Base-by-base conservation (phyloP, 2,329 filamentous ascomycete genomes). In the Septoria petroselini region DNA sequence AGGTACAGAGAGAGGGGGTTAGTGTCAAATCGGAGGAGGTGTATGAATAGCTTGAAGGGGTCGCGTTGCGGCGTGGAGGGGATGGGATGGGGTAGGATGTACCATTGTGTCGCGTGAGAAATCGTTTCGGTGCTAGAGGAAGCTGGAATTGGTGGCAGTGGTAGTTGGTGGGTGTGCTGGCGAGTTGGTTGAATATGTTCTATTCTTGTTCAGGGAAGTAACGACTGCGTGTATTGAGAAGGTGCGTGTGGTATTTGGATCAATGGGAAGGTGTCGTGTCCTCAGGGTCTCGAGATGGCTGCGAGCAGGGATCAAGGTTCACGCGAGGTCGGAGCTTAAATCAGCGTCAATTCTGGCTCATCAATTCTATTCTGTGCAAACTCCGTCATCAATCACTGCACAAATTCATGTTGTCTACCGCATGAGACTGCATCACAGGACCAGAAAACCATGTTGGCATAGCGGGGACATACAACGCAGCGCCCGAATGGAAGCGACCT, bases 181-280 rank as follows among this genome's bases (percentile, higher is more conserved):
- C 29, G 14, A 14, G 15, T 2, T 15, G 19, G 31, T 23, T 12
- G 33, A 15, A 34, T 12, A 11, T 15, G 30, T 33, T n/a, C n/a
- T 33, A 2, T 21, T n/a, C n/a, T n/a, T n/a, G n/a, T n/a, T n/a
- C n/a, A n/a, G n/a, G n/a, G n/a, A n/a, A n/a, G n/a, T n/a, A n/a
- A n/a, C n/a, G n/a, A n/a, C n/a, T n/a, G n/a, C n/a, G n/a, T n/a
- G n/a, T n/a, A n/a, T n/a, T n/a, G n/a, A n/a, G n/a, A n/a, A n/a
- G n/a, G n/a, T n/a, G n/a, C n/a, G n/a, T n/a, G n/a, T n/a, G n/a
- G n/a, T n/a, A n/a, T n/a, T n/a, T n/a, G n/a, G 17, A 11, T 34
- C 33, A 39, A 47, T 15, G 42, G 11, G 43, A 47, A 47, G 43
- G 43, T 47, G 43, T n/a, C n/a, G n/a, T n/a, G 38, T 35, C 43